Evolutionary conservation across 2,329 filamentous ascomycete genomes (phyloP), one percentile per base, ranked within the genome.

Genomic region (Fusarium torreyae): DNA sequence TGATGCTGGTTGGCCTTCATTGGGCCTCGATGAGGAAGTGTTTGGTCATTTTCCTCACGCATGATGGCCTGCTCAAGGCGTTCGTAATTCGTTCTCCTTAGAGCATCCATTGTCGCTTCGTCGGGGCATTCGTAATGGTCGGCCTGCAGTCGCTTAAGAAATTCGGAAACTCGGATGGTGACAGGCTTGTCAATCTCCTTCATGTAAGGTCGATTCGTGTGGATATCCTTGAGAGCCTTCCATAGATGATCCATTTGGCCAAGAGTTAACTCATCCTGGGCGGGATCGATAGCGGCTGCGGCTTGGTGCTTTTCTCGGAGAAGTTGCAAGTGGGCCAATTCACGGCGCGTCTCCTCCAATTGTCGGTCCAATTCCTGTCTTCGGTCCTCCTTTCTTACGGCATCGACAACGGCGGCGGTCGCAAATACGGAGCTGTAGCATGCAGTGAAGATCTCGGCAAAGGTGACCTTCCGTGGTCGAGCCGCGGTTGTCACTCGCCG

Each of bases 401-500:
- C 86, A 76, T 94, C 91, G 31, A 87, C 81, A 5, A 91, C 81
- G 13, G 89, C 85, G 3, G 89, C 90, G 3, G 88, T 87, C 7
- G 88, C 90, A 73, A 92, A 87, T 55, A 91, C 86, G 34, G 89
- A 87, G 26, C 90, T 90, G 74, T 92, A 93, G 76, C 86, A 87
- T 39, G 91, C 87, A 24, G 90, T 92, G 75, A 91, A 84, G 63
- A 89, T 68, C 79, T 89, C 82, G 78, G 85, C 80, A 73, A 83
- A 77, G 40, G 82, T 83, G 43, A 84, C 77, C 68, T 84, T 85
- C 55, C 85, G 84, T 72, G 82, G 84, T 52, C 83, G 77, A 33
- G 83, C 80, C 42, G 71, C 80, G 40, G 84, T 85, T 44, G 87
- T 85, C 55, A 84, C 78, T 74, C 84, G 85, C 59, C 86, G 84